Conservation (phyloP, 345 rosid genomes). For the Arabis hirsuta region DNA sequence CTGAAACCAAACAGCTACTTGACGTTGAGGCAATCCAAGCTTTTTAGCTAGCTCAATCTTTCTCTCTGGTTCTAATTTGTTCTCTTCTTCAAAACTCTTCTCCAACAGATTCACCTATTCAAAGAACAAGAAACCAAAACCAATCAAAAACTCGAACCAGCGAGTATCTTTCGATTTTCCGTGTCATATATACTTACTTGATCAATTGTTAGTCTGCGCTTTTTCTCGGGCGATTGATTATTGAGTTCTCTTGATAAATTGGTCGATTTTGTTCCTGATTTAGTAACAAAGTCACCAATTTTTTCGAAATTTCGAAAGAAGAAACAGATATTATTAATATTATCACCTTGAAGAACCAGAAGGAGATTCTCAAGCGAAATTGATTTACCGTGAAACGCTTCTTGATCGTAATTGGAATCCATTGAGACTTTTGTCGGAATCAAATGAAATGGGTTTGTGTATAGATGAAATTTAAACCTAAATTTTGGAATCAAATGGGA, state of each 20-base stretch:
- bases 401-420: conserved; percentile 10
- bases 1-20: conserved; percentile 36
- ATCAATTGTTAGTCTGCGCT: conserved; percentile 28
- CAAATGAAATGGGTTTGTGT: too few species aligned
- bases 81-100: conserved; percentile 37
- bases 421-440: background rate
- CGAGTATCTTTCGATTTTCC: background rate
- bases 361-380: conserved; percentile 9
- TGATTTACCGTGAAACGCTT: background rate
- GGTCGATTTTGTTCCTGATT: conserved; percentile 13
- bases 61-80: conserved; percentile 34
- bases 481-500: background rate
- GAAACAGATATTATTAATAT: background rate
- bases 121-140: background rate
- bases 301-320: background rate
- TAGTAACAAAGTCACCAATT: background rate
- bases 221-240: conserved; percentile 10
- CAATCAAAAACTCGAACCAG: background rate
- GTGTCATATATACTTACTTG: background rate
- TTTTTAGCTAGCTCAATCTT: conserved; percentile 17
- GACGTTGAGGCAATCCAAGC: conserved; percentile 37
- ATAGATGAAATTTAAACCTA: conserved; percentile 3
- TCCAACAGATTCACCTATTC: conserved; percentile 31
- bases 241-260: background rate
- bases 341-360: conserved; percentile 18